phyloP scores from a whole-genome alignment of 1,284 basidiomycete species.

The Papiliotrema nemorosa region DNA sequence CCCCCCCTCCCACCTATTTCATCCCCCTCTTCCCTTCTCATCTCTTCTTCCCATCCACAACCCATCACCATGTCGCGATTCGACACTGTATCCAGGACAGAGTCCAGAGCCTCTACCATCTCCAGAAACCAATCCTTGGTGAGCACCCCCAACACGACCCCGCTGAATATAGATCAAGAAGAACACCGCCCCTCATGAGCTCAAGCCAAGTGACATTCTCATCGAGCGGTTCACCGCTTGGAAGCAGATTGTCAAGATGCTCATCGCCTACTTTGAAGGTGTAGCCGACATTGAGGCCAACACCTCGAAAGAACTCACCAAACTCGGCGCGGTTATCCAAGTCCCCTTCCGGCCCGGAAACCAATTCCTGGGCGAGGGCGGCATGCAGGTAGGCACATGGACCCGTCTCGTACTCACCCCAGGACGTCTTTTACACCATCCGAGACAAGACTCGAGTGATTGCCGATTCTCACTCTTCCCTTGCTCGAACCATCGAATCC shows the following conservation, averaged over 20 bases:
- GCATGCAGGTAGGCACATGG: slow-evolving; percentile 61
- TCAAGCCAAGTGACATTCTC: slow-evolving; percentile 91
- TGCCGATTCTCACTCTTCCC: slow-evolving; percentile 93
- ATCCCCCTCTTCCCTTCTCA: slow-evolving; percentile 1
- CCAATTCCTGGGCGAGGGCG: slow-evolving; percentile 91
- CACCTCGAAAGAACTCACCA: slow-evolving; percentile 88
- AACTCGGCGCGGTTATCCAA: slow-evolving; percentile 95
- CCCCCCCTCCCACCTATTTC: not conserved
- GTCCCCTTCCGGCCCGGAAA: slow-evolving; percentile 94
- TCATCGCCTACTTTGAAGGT: slow-evolving; percentile 70
- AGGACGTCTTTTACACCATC: slow-evolving; percentile 92
- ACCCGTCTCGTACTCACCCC: not conserved
- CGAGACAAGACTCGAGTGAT: slow-evolving; percentile 91
- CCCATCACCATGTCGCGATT: slow-evolving; percentile 45
- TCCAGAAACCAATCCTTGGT: slow-evolving; percentile 72
- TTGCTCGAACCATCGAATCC: slow-evolving; percentile 92
- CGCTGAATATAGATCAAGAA: slow-evolving; percentile 63
- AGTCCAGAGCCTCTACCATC: slow-evolving; percentile 64
- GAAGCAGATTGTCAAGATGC: slow-evolving; percentile 84
- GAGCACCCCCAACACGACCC: slow-evolving; percentile 17
- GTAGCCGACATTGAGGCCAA: slow-evolving; percentile 94
- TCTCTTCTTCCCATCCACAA: not conserved
- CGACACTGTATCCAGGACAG: slow-evolving; percentile 53
- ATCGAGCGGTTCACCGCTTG: slow-evolving; percentile 75
- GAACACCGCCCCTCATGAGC: slow-evolving; percentile 81